These are phyloP conservation scores for Pharus latifolius DNA, from an alignment of 176 grass and related monocot species.

Conservation along the genomic window DNA sequence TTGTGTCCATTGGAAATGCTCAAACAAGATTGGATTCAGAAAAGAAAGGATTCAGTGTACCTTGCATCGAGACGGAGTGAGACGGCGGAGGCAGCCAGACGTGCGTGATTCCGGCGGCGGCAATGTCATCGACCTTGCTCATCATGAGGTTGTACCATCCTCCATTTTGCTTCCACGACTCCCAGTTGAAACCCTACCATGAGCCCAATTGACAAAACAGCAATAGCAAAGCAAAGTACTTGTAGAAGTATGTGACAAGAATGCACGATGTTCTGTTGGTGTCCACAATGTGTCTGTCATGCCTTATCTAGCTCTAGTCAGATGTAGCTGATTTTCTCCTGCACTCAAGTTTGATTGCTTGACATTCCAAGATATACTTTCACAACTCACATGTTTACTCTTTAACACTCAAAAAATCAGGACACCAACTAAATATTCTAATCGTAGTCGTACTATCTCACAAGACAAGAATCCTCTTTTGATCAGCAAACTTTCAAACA, in stretches of 20 bases:
- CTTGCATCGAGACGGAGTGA: conserved; percentile 56
- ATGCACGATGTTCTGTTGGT: too few relatives aligned
- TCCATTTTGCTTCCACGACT: conserved; percentile 61
- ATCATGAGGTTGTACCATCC: conserved; percentile 62
- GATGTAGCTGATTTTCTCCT: too few relatives aligned
- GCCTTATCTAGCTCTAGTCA: too few relatives aligned
- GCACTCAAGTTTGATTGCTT: too few relatives aligned
- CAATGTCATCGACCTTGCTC: conserved; percentile 44
- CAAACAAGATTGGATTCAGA: background rate
- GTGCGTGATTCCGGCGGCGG: conserved; percentile 47
- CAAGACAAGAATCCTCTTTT: too few relatives aligned
- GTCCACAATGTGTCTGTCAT: too few relatives aligned
- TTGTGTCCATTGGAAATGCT: background rate
- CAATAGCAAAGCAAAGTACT: background rate
- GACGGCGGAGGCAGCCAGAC: conserved; percentile 73
- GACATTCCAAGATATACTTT: too few relatives aligned
- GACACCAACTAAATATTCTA: too few relatives aligned
- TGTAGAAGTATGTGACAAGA: background rate
- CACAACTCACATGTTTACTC: too few relatives aligned
- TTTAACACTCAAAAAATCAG: too few relatives aligned
- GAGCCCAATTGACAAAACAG: background rate
- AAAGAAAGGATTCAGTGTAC: background rate
- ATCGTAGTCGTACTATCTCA: too few relatives aligned
- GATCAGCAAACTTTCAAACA: too few relatives aligned
- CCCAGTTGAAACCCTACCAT: conserved; percentile 79